A percentile compares a stretch with the other conserved stretches of the same genome.
Evolutionary conservation across 2,329 filamentous ascomycete genomes (phyloP).

Genomic region (Pyricularia grisea): DNA sequence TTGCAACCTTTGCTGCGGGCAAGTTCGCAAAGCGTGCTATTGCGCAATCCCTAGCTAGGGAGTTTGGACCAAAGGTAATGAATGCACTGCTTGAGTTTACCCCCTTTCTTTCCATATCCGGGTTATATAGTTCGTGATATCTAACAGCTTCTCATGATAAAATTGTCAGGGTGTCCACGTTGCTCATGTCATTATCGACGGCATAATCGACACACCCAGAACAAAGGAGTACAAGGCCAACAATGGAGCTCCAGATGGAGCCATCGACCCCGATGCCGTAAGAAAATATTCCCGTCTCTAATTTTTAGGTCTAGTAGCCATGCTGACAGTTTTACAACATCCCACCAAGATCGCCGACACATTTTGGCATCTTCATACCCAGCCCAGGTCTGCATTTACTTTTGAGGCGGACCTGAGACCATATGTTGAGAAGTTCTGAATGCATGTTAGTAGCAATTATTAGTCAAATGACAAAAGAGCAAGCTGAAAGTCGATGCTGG

Average conservation of each 20-base stretch:
- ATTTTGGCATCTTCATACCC: constrained; percentile 78
- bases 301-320: background rate
- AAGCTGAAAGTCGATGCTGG: background rate
- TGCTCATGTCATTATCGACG: constrained; percentile 74
- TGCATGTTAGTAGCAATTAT: background rate
- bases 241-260: constrained; percentile 40
- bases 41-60: constrained; percentile 65
- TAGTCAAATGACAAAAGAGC: background rate
- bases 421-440: constrained; percentile 74
- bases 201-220: constrained; percentile 71
- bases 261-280: constrained; percentile 67
- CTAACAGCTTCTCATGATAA: background rate
- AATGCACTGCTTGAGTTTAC: background rate
- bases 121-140: background rate
- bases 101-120: background rate
- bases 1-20: constrained; percentile 63
- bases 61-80: constrained; percentile 58
- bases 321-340: background rate
- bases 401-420: constrained; percentile 76
- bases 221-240: constrained; percentile 45
- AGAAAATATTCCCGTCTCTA: constrained; percentile 22
- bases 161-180: constrained; percentile 63
- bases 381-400: constrained; percentile 70
- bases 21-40: constrained; percentile 74
- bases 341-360: constrained; percentile 66